Percentiles rank a stretch among this genome's conserved stretches.
phyloP scores from a whole-genome alignment of 202 grass and related monocot species.

The Saccharum hybrid region DNA sequence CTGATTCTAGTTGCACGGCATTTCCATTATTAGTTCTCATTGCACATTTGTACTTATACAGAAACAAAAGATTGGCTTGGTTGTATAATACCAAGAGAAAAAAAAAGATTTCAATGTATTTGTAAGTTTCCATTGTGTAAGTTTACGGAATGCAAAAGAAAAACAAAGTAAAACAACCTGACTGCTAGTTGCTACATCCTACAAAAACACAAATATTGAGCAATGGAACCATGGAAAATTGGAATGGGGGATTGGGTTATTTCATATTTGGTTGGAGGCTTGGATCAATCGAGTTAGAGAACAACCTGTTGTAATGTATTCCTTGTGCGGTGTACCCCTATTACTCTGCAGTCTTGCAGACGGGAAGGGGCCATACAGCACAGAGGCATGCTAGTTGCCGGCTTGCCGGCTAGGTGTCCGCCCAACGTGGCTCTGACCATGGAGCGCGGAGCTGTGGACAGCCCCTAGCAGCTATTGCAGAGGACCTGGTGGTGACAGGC shows the following conservation, averaged over 20 bases:
- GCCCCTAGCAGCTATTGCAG: background rate
- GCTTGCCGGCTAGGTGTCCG: background rate
- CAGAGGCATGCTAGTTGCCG: background rate
- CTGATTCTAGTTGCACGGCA: background rate
- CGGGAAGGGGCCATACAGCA: background rate
- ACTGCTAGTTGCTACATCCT: background rate
- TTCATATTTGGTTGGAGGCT: background rate
- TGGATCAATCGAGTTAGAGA: background rate
- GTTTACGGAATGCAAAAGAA: background rate
- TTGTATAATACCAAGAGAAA: background rate
- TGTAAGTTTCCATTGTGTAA: background rate
- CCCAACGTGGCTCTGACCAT: background rate
- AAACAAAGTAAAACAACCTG: background rate
- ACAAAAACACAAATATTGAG: background rate
- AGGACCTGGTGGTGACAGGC: background rate
- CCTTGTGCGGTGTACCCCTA: background rate
- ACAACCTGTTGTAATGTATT: background rate
- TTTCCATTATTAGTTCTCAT: background rate
- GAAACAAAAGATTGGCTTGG: background rate
- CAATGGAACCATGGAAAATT: slow-evolving; percentile 1
- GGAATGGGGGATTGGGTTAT: background rate
- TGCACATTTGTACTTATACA: background rate
- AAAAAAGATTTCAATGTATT: background rate
- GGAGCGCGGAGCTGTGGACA: background rate
- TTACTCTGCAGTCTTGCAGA: background rate